A percentile compares a stretch with the other conserved stretches of the same genome.
phyloP scores from a whole-genome alignment of 805 yeast genomes.

The Wickerhamiella azymoides region DNA sequence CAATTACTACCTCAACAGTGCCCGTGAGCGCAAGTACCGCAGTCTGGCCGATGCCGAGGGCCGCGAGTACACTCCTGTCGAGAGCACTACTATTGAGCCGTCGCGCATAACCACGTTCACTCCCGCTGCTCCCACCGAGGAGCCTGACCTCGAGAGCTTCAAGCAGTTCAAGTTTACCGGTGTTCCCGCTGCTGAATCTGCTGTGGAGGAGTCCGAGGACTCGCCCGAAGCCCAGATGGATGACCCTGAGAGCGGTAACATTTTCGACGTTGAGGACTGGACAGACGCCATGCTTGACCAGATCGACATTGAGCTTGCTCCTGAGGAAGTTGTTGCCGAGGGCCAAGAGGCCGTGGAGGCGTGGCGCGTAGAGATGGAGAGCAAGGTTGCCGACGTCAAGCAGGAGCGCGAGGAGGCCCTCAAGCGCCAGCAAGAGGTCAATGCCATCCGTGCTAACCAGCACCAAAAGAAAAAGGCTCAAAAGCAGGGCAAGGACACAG shows the following conservation, averaged over 20 bases:
- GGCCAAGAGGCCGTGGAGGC: conserved; percentile 18
- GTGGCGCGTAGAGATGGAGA: conserved; percentile 9
- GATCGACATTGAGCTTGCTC: conserved; percentile 14
- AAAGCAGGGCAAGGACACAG: not conserved
- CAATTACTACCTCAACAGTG: conserved; percentile 10
- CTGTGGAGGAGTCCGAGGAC: conserved; percentile 36
- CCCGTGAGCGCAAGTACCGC: conserved; percentile 11
- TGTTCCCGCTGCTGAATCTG: conserved; percentile 1
- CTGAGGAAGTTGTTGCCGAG: conserved; percentile 19
- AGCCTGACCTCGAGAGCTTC: conserved; percentile 4
- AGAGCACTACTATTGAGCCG: conserved; percentile 3
- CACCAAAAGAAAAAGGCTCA: conserved; percentile 1
- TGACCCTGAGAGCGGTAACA: conserved; percentile 9
- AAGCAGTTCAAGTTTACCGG: not conserved
- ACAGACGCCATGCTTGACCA: conserved; percentile 24
- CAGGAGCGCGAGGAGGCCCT: not conserved
- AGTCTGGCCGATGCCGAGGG: conserved; percentile 8
- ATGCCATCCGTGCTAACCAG: conserved; percentile 1
- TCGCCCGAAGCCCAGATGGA: conserved; percentile 53
- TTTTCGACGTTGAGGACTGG: conserved; percentile 6
- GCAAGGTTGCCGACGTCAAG: conserved; percentile 6
- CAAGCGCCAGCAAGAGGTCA: conserved; percentile 1
- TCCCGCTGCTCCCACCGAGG: conserved; percentile 2
- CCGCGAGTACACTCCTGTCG: conserved; percentile 9
- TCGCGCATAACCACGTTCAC: not conserved